Base-by-base conservation (phyloP, 2,329 filamentous ascomycete genomes). In the Fusarium circinatum region DNA sequence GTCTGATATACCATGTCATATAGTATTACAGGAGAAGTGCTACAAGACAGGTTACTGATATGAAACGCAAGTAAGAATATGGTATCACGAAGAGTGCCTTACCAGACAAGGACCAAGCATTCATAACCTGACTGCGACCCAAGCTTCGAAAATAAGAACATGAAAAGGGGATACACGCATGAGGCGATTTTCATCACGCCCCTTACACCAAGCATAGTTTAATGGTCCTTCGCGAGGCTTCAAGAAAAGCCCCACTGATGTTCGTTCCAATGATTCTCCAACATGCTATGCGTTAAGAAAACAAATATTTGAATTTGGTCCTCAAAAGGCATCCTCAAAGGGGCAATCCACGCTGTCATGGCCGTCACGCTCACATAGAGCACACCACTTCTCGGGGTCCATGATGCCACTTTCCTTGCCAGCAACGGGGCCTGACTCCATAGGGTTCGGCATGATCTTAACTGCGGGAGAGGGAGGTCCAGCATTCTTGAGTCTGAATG, bases 331-430 rank as follows among this genome's bases (percentile, higher is more conserved):
- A 82, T 97, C 94, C 84, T 98, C 95, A 82, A 97, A 93, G 18
- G 95, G 95, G 83, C 95, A 98, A 82, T 97, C 94, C 70, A 97
- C 95, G 79, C 96, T 98, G 83, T 98, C 94, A 81, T 99, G 96
- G 20, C 96, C 96, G 79, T 99, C 96, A 71, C 94, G 91, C 86
- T 99, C 96, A 81, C 96, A 99, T 49, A 98, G 87, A 22, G 96
- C 96, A 83, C 96, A 99, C 96, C 96, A 99, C 84, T 98, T 98
- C 71, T 92, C 89, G 62, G 92, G 90, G 78, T 98, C 94, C 74
- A 96, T 87, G 52, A 94, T 85, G 3, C 93, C 93, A 62, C 91
- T 94, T 74, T 92, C 90, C 84, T 94, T 96, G 59, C 94, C 94
- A 9, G 93, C 92, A 30, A 94, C 88, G 5, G 93, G 91, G 5